Percentiles rank a stretch among this genome's conserved stretches.
These are phyloP conservation scores for Dryadomyces quercivorus DNA, from an alignment of 2,329 filamentous ascomycete species.

Conservation along the genomic window DNA sequence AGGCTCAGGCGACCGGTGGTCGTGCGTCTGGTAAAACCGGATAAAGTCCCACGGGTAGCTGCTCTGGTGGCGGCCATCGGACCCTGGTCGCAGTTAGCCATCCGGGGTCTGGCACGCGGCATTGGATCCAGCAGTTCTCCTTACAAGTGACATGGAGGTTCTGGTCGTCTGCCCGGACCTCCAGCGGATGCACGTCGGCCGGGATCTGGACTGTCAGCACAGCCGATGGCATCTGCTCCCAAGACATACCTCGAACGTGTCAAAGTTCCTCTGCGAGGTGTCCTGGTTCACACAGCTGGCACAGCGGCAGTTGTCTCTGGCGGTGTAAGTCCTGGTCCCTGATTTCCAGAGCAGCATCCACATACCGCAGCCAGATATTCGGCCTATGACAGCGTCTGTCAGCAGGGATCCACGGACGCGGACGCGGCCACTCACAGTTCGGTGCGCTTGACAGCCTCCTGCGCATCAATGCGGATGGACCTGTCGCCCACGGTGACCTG, in stretches of 20 bases:
- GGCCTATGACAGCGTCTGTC: constrained; percentile 6
- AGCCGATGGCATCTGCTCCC: background rate
- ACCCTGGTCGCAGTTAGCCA: constrained; percentile 38
- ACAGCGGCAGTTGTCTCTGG: constrained; percentile 63
- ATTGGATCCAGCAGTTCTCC: constrained; percentile 12
- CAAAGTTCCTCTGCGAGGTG: constrained; percentile 56
- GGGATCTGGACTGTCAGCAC: constrained; percentile 27
- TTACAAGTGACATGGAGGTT: constrained; percentile 39
- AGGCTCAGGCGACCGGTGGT: constrained; percentile 20
- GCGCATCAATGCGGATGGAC: constrained; percentile 11
- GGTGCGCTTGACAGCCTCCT: constrained; percentile 12
- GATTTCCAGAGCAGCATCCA: background rate
- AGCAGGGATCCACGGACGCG: background rate
- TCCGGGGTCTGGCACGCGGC: too few relatives aligned
- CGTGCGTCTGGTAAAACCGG: constrained; percentile 26
- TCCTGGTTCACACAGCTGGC: constrained; percentile 52
- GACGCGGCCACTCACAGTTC: constrained; percentile 4
- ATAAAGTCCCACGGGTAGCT: constrained; percentile 55
- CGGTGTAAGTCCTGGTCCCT: background rate
- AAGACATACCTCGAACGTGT: constrained; percentile 48
- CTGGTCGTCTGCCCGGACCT: constrained; percentile 20
- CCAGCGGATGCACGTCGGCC: constrained; percentile 23
- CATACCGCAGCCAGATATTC: constrained; percentile 13
- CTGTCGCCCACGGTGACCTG: constrained; percentile 1
- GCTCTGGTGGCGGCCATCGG: constrained; percentile 55